Evolutionary conservation across 129 eudicot species (phyloP).

Genomic region (Helichrysum umbraculigerum): DNA sequence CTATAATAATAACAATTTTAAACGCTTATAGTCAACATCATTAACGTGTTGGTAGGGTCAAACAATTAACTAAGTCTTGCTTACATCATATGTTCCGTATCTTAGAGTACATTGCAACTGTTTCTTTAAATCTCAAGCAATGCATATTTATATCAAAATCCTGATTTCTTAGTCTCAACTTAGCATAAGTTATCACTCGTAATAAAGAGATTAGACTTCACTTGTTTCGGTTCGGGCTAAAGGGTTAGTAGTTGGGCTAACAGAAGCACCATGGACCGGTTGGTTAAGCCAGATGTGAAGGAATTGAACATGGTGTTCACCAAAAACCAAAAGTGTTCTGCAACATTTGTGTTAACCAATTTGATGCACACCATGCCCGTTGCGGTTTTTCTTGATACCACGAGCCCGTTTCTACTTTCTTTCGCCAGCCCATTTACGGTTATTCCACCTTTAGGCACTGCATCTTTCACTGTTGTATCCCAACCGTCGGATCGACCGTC

Average conservation of each 20-base stretch:
- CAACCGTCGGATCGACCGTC: slow-evolving; percentile 47
- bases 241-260: not conserved
- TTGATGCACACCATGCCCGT: slow-evolving; percentile 85
- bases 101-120: not conserved
- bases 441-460: slow-evolving; percentile 61
- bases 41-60: slow-evolving; percentile 40
- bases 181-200: not conserved
- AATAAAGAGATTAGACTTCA: not conserved
- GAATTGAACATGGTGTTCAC: slow-evolving; percentile 43
- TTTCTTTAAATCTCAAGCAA: not conserved
- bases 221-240: not conserved
- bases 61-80: slow-evolving; percentile 30
- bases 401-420: slow-evolving; percentile 49
- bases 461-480: slow-evolving; percentile 43
- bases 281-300: slow-evolving; percentile 56
- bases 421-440: slow-evolving; percentile 37
- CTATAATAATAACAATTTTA: not conserved
- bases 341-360: slow-evolving; percentile 55
- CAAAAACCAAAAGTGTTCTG: slow-evolving; percentile 39
- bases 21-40: not conserved
- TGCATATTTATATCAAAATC: slow-evolving; percentile 9
- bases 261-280: slow-evolving; percentile 53
- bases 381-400: slow-evolving; percentile 56
- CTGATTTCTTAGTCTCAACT: not conserved
- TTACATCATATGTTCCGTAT: slow-evolving; percentile 32